These are phyloP conservation scores for Wickerhamomyces hampshirensis DNA, from an alignment of 805 yeast species.

Conservation along the genomic window DNA sequence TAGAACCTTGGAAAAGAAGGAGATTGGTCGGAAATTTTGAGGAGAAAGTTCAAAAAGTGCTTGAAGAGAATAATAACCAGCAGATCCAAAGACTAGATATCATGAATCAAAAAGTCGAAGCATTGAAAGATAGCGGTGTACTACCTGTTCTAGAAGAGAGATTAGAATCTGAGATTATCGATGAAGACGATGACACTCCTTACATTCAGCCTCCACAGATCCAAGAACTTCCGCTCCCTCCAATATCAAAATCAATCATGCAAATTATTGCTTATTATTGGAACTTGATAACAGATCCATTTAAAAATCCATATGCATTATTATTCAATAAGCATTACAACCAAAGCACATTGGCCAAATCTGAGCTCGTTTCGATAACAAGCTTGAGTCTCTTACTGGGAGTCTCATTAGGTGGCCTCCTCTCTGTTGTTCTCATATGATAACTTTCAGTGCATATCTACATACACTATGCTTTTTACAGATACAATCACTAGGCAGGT, in stretches of 20 bases:
- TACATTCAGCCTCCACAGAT: slow-evolving; percentile 16
- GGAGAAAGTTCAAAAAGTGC: slow-evolving; percentile 57
- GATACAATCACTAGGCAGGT: no score
- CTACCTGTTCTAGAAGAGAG: slow-evolving; percentile 16
- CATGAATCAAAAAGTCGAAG: slow-evolving; percentile 24
- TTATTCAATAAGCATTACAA: slow-evolving; percentile 8
- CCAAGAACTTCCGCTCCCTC: slow-evolving; percentile 13
- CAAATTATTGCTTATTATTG: background rate
- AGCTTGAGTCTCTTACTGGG: background rate
- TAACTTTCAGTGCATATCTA: no score
- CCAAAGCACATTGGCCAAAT: slow-evolving; percentile 3
- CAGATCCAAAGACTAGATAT: slow-evolving; percentile 27
- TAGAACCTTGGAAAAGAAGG: slow-evolving; percentile 93
- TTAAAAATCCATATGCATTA: slow-evolving; percentile 12
- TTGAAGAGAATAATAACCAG: slow-evolving; percentile 31
- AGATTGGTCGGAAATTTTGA: slow-evolving; percentile 82
- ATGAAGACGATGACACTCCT: slow-evolving; percentile 9
- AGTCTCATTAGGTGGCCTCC: background rate
- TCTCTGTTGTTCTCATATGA: background rate
- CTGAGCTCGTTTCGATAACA: slow-evolving; percentile 6
- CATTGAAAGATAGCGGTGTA: slow-evolving; percentile 17
- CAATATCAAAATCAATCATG: background rate
- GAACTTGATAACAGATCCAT: background rate
- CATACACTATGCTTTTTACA: no score
- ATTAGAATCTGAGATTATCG: slow-evolving; percentile 17